Evolutionary conservation across 2,329 filamentous ascomycete species (phyloP), one percentile per base, ranked within the genome.

Genomic region (Aspergillus sp.): DNA sequence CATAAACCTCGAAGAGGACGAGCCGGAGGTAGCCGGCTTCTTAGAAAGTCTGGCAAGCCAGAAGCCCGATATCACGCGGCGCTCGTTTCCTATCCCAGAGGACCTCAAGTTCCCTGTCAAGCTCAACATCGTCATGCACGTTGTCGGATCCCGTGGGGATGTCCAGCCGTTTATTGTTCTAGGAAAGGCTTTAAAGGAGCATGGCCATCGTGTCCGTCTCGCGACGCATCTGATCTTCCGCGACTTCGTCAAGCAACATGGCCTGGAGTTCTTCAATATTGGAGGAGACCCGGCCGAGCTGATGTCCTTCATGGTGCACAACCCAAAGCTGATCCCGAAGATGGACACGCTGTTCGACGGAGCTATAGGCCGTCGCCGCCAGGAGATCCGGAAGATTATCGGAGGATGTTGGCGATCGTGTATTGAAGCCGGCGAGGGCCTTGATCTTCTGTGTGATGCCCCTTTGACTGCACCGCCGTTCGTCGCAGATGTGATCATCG

Each of bases 281-380:
- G 88, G 88, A 19, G 89, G 88, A 4, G 87, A 91, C 69, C 89
- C 89, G 2, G 82, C 85, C 3, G 84, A 89, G 66, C 79, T 91
- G 41, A 91, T 91, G 89, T 89, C 91, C 3, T 95, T 93, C 68
- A 95, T 95, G 91, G 90, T 95, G 50, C 92, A 93, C 73, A 89
- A 95, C 64, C 90, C 91, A 0, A 90, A 90, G 0, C 79, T 96
- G 31, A 91, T 95, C 87, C 91, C 91, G 2, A 89, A 89, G 0
- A 84, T 93, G 55, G 88, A 92, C 50, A 86, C 89, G 0, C 73
- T 96, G 50, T 86, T 86, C 60, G 88, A 82, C 60, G 91, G 91
- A 12, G 91, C 93, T 68, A 84, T 96, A 49, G 87, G 84, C 46
- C 89, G 87, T 72, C 81, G 90, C 37, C 82, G 90, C 27, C 86